Evolutionary conservation across 2,329 filamentous ascomycete genomes (phyloP).

Genomic region (Aspergillus sp.): DNA sequence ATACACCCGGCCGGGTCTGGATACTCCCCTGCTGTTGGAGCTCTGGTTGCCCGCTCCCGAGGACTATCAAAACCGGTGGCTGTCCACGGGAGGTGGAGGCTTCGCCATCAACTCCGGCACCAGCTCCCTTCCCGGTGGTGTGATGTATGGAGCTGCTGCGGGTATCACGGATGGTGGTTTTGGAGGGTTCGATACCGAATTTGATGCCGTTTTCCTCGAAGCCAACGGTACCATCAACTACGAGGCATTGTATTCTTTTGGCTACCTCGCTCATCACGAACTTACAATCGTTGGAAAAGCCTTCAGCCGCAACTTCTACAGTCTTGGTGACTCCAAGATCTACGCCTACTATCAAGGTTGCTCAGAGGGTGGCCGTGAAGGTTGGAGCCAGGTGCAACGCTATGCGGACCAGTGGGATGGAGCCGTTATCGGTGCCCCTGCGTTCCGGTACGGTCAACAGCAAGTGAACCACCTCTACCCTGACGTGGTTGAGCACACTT

Average conservation of each 20-base stretch:
- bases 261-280: constrained; percentile 55
- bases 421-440: constrained; percentile 50
- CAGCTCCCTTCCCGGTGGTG: constrained; percentile 36
- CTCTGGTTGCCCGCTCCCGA: constrained; percentile 35
- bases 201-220: constrained; percentile 22
- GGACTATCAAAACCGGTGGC: constrained; percentile 49
- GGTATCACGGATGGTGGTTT: constrained; percentile 50
- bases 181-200: constrained; percentile 37
- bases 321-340: constrained; percentile 26
- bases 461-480: constrained; percentile 48
- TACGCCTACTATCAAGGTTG: constrained; percentile 57
- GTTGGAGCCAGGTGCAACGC: constrained; percentile 55
- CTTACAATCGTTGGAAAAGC: constrained; percentile 52
- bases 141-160: constrained; percentile 45
- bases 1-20: constrained; percentile 46
- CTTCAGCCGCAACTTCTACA: constrained; percentile 47
- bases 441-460: constrained; percentile 48
- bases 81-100: constrained; percentile 43
- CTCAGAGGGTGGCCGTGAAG: constrained; percentile 57
- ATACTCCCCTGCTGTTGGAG: constrained; percentile 40
- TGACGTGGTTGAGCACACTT: constrained; percentile 41
- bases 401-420: constrained; percentile 53
- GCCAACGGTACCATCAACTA: constrained; percentile 51
- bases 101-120: background rate
- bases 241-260: constrained; percentile 35